phyloP scores from a whole-genome alignment of 2,329 filamentous ascomycete species.

The Penicillium polonicum region DNA sequence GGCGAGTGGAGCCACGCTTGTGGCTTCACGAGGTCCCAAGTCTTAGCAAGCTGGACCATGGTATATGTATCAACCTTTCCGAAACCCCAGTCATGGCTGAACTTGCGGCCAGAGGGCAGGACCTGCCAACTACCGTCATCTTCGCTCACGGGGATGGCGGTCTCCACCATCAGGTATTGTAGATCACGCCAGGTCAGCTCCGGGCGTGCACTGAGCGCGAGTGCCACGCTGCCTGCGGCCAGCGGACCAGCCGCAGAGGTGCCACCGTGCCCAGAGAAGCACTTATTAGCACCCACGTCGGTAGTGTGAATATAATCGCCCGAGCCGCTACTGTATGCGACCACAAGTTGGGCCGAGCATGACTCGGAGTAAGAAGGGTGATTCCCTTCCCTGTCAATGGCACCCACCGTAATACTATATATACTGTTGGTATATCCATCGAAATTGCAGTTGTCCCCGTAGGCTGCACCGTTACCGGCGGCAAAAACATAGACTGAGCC shows the following conservation, averaged over 20 bases:
- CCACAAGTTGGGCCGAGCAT: constrained; percentile 91
- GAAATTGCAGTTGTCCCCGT: constrained; percentile 97
- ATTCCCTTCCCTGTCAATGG: constrained; percentile 79
- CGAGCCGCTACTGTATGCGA: constrained; percentile 92
- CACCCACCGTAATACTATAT: constrained; percentile 95
- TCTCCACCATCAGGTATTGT: constrained; percentile 85
- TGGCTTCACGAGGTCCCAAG: constrained; percentile 85
- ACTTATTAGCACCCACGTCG: constrained; percentile 80
- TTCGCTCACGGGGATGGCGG: constrained; percentile 75
- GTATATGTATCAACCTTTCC: constrained; percentile 89
- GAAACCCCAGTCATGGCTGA: constrained; percentile 92
- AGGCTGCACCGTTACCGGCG: constrained; percentile 84
- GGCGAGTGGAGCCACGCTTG: constrained; percentile 94
- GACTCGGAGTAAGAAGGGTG: constrained; percentile 96
- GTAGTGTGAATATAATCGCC: constrained; percentile 93
- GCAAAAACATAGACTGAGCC: constrained; percentile 97
- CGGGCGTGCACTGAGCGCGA: constrained; percentile 79
- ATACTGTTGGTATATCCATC: constrained; percentile 99
- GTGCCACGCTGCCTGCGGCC: constrained; percentile 85
- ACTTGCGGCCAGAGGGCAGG: constrained; percentile 77
- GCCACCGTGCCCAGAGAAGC: constrained; percentile 80
- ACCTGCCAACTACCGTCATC: constrained; percentile 76
- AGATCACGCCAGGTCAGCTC: constrained; percentile 92
- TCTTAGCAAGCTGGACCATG: constrained; percentile 81
- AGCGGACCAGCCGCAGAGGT: constrained; percentile 94